Evolutionary conservation across 768 basidiomycete genomes (phyloP), one percentile per base, ranked within the genome.

Genomic region (Termitomyces sp.): DNA sequence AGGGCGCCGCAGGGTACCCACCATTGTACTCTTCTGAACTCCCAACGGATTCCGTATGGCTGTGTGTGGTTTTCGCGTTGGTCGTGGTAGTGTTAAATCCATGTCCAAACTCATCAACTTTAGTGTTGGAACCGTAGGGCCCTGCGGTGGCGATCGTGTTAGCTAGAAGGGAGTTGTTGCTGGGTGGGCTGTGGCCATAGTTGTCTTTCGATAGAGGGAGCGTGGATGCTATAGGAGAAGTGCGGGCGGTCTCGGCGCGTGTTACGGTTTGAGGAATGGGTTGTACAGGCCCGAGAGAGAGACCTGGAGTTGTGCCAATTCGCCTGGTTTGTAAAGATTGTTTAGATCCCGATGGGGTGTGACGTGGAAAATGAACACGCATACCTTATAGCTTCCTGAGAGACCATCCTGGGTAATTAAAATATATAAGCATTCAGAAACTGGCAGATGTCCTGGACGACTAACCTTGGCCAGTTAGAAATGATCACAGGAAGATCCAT

Each of bases 401-500:
- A 92, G 8, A 89, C 86, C 43, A 75, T 75, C 65, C 91, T 91
- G 59, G 34, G 57, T 14, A 57, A n/a, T 53, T 58, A 29, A 54
- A 40, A 45, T 52, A 52, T 11, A 58, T 53, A 16, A 57, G 21
- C 23, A 53, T 59, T 19, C 54, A 55, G 34, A 54, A 43, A 16
- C 37, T 23, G n/a, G 25, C 17, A 29, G 10, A 31, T 19, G 54
- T 46, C 6, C 9, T 12, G 7, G 42, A 48, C 25, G 34, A 73
- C 85, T 44, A 59, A 89, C 90, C 87, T 82, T 63, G 88, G 89
- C 91, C 91, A 93, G 63, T 92, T 92, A 5, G 91, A 91, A 35
- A 94, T 77, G 44, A 90, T 85, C 17, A 93, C 80, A 17, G 91
- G 91, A 27, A 94, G 72, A 29, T 91, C 89, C 77, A 92, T 82